Base-by-base conservation (phyloP, 495 filamentous ascomycete genomes). In the Neurospora tetraspora region DNA sequence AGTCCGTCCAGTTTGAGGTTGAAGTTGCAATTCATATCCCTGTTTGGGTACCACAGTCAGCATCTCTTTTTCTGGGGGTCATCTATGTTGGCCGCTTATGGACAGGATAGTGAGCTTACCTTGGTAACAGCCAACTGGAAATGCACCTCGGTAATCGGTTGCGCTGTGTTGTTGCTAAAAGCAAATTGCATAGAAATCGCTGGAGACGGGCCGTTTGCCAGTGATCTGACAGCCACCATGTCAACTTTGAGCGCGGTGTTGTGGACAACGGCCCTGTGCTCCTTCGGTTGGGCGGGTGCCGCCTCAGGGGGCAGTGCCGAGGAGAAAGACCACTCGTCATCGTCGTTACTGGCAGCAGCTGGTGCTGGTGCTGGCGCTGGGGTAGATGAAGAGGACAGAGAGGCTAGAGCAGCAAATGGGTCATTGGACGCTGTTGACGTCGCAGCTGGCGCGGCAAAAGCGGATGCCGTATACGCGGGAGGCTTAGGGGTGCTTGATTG, bases 61-160 rank as follows among this genome's bases (percentile, higher is more conserved):
- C 12, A 31, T 61, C 5, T 61, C 27, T 23, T 5, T 27, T 11
- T 36, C 31, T 34, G 31, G 4, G 31, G 31, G 31, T 34, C 34
- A 36, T 36, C 5, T 36, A 36, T 36, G 34, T 36, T n/a, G 69
- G 73, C 71, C 75, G 72, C 20, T 61, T 18, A 27, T 69, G 27
- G 72, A 36, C 39, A 36, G 31, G 47, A 43, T 5, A 39, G 69
- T 71, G 69, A 20, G 20, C 83, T 76, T 83, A 97, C 96, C 88
- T 94, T 98, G 42, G 94, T 94, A 9, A 97, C 95, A 4, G 96
- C 96, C 71, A 95, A 86, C 80, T 96, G 92, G 78, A 98, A 97
- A 68, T 94, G 93, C 45, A 98, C 83, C 68, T 96, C 93, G 1
- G 87, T 85, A 45, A 99, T 87, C 0, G 87, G 85, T 75, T 91